Percentiles rank a stretch among this genome's conserved stretches.
Evolutionary conservation across 208 protist genomes (phyloP).

Genomic region (Leishmania arabica): DNA sequence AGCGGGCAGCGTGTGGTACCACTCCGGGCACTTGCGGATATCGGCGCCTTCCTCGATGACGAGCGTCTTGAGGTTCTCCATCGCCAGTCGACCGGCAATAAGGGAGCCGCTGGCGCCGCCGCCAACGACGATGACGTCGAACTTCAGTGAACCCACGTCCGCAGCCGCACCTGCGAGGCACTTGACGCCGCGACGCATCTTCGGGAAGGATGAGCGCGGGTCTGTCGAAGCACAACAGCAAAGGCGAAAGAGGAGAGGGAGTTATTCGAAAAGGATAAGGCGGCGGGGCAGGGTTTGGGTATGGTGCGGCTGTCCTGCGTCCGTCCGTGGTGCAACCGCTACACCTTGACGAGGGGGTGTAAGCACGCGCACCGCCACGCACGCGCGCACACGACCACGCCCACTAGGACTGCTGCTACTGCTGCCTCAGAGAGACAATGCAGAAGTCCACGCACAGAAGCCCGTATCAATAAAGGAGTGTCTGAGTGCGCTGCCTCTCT

Average conservation of each 20-base stretch:
- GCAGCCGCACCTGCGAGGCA: slow-evolving; percentile 18
- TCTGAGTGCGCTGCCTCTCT: background rate
- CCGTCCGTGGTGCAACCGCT: background rate
- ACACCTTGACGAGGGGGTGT: background rate
- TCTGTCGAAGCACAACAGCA: background rate
- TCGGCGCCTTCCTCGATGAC: slow-evolving; percentile 73
- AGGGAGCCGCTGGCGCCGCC: slow-evolving; percentile 70
- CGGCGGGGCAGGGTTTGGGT: background rate
- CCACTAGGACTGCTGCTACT: background rate
- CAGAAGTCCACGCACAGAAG: background rate
- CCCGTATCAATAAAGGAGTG: background rate
- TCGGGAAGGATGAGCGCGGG: background rate
- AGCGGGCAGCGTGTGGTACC: slow-evolving; percentile 58
- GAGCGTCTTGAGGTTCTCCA: slow-evolving; percentile 70
- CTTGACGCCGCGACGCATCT: slow-evolving; percentile 33
- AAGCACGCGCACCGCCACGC: background rate
- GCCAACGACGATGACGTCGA: slow-evolving; percentile 73
- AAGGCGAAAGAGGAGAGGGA: background rate
- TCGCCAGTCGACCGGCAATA: slow-evolving; percentile 68
- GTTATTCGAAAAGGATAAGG: background rate
- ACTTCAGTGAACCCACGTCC: slow-evolving; percentile 38
- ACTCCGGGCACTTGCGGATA: slow-evolving; percentile 59
- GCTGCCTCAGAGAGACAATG: background rate
- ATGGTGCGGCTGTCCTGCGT: background rate
- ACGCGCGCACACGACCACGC: background rate